A percentile compares a stretch with the other conserved stretches of the same genome.
Conservation (phyloP, 345 rosid genomes). For the Syzygium aqueum region DNA sequence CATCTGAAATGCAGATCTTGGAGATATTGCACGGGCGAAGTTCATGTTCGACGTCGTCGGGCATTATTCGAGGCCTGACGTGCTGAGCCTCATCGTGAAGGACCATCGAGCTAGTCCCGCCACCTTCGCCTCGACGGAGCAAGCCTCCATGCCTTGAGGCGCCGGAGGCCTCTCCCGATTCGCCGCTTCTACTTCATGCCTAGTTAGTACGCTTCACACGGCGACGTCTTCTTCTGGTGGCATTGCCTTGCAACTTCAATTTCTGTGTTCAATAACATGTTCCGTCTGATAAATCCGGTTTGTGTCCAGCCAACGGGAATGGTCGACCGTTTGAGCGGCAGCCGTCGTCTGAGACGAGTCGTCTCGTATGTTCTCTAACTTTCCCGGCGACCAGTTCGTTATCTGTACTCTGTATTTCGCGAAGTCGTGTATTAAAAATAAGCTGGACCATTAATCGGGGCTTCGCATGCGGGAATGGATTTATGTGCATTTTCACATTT, state of each 20-base stretch:
- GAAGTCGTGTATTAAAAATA: neutral
- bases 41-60: conserved; percentile 88
- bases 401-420: neutral
- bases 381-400: neutral
- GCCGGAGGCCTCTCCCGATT: neutral
- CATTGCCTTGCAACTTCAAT: neutral
- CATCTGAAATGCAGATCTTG: conserved; percentile 48
- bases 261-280: neutral
- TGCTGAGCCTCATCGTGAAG: conserved; percentile 72
- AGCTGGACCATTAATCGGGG: neutral
- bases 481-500: neutral
- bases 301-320: neutral
- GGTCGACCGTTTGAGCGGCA: neutral
- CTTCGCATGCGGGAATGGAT: neutral
- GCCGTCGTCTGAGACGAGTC: neutral
- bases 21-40: conserved; percentile 81
- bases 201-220: neutral
- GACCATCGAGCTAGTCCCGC: conserved; percentile 70
- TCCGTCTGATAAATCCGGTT: neutral
- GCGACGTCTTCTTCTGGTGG: neutral
- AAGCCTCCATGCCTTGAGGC: neutral
- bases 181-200: neutral
- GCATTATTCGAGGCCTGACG: conserved; percentile 89
- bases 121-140: conserved; percentile 33
- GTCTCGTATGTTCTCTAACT: neutral